Conservation (phyloP, 768 basidiomycete species). For the Lactarius vividus region DNA sequence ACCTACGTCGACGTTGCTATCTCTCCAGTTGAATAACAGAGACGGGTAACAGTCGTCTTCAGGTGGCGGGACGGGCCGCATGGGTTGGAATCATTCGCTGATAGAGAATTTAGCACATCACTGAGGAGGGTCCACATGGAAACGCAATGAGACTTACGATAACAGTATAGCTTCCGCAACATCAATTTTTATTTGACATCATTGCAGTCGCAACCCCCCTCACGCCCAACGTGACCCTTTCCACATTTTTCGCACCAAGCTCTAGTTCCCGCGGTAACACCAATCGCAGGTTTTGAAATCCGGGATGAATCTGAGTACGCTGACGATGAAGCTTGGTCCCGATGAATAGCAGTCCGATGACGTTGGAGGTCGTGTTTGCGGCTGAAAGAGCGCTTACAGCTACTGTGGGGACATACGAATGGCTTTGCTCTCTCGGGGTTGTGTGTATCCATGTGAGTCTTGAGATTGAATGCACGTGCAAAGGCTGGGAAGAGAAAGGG, state of each 20-base stretch:
- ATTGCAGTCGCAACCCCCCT: constrained; percentile 42
- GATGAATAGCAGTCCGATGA: constrained; percentile 81
- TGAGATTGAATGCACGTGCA: constrained; percentile 90
- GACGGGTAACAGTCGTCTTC: constrained; percentile 28
- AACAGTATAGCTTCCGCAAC: constrained; percentile 8
- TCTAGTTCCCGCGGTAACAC: constrained; percentile 22
- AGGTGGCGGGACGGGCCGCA: constrained; percentile 29
- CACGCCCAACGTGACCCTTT: constrained; percentile 29
- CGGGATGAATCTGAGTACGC: constrained; percentile 27
- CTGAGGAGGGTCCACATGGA: background rate
- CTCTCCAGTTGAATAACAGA: constrained; percentile 31
- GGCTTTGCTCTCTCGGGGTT: constrained; percentile 90
- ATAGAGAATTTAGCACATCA: background rate
- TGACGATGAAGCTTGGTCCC: constrained; percentile 31
- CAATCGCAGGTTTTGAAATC: constrained; percentile 20
- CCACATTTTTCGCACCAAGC: constrained; percentile 32
- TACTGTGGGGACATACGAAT: constrained; percentile 79
- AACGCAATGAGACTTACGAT: background rate
- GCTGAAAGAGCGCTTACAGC: constrained; percentile 88
- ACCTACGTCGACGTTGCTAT: constrained; percentile 29
- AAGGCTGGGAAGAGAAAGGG: constrained; percentile 54
- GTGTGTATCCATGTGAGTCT: constrained; percentile 94
- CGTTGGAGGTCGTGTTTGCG: constrained; percentile 93
- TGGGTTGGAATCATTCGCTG: constrained; percentile 6
- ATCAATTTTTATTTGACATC: constrained; percentile 53